A percentile compares a stretch with the other conserved stretches of the same genome.
These are phyloP conservation scores for Meyerozyma sp. DNA, from an alignment of 1,139 yeast species.

Conservation along the genomic window DNA sequence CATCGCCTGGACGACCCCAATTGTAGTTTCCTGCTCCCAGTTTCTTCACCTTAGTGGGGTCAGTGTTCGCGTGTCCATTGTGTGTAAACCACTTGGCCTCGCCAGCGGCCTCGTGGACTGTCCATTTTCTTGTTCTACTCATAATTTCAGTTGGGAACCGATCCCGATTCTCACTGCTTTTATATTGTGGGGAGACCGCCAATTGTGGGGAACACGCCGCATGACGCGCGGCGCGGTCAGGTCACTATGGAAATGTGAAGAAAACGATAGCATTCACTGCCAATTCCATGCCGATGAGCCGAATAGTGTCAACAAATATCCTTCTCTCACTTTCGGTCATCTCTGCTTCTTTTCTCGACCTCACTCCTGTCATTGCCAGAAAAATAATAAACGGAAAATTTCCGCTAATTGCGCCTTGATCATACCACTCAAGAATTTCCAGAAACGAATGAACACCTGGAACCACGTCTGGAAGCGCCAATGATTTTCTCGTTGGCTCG, in stretches of 20 bases:
- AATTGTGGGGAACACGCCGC: slow-evolving; percentile 1
- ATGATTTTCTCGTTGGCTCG: background rate
- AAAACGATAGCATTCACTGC: background rate
- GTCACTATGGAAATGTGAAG: background rate
- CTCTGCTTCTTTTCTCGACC: background rate
- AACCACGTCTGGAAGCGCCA: background rate
- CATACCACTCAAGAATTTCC: background rate
- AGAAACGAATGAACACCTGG: background rate
- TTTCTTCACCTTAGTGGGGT: slow-evolving; percentile 76
- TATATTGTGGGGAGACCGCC: background rate
- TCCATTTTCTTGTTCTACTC: slow-evolving; percentile 87
- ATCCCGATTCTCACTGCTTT: background rate
- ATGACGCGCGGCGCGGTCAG: background rate
- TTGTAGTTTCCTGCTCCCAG: slow-evolving; percentile 79
- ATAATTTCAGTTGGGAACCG: slow-evolving; percentile 23
- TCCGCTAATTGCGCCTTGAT: background rate
- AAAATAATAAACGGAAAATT: background rate
- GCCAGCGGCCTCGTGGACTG: slow-evolving; percentile 53
- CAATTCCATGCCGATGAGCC: background rate
- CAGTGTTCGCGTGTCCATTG: slow-evolving; percentile 57
- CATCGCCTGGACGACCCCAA: slow-evolving; percentile 73
- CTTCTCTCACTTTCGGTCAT: background rate
- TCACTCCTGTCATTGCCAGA: background rate
- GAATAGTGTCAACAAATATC: background rate
- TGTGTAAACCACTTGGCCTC: slow-evolving; percentile 75